Percentiles rank a stretch among this genome's conserved stretches.
These are phyloP conservation scores for Phialophora macrospora DNA, from an alignment of 2,329 filamentous ascomycete genomes.

Conservation along the genomic window DNA sequence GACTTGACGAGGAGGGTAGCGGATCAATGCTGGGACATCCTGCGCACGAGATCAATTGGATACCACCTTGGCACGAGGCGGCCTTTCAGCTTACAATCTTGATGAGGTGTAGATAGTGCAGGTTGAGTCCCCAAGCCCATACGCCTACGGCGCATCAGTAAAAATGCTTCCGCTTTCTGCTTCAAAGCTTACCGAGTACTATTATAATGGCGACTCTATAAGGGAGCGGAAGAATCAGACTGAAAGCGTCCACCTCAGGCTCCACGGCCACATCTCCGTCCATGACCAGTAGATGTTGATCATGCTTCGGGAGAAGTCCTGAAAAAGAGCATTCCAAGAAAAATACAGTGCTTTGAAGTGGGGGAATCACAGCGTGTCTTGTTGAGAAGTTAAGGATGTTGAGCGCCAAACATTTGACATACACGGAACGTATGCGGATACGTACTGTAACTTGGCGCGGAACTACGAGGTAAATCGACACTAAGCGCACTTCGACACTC, in stretches of 20 bases:
- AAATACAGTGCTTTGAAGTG: not conserved
- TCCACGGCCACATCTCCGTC: conserved; percentile 40
- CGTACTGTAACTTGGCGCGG: no score
- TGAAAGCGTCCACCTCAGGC: conserved; percentile 75
- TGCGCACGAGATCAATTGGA: conserved; percentile 42
- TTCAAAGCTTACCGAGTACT: conserved; percentile 69
- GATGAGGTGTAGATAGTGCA: conserved; percentile 78
- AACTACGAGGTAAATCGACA: no score
- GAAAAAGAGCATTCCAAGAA: not conserved
- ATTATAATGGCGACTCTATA: conserved; percentile 86
- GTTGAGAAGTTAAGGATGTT: not conserved
- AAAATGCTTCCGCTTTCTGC: not conserved
- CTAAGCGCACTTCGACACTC: no score
- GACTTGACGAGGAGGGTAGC: conserved; percentile 77
- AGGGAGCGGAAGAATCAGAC: conserved; percentile 82
- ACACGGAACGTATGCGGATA: no score
- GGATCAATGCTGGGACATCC: conserved; percentile 83
- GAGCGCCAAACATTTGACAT: not conserved
- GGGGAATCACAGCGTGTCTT: not conserved
- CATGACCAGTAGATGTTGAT: conserved; percentile 28
- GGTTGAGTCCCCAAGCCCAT: conserved; percentile 93
- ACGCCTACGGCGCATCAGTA: conserved; percentile 63
- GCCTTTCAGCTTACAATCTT: conserved; percentile 66
- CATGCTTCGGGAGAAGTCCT: conserved; percentile 27
- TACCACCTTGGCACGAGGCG: not conserved